A percentile compares a stretch with the other conserved stretches of the same genome.
Evolutionary conservation across 2,329 filamentous ascomycete species (phyloP).

Genomic region (Diplodia scrobiculata): DNA sequence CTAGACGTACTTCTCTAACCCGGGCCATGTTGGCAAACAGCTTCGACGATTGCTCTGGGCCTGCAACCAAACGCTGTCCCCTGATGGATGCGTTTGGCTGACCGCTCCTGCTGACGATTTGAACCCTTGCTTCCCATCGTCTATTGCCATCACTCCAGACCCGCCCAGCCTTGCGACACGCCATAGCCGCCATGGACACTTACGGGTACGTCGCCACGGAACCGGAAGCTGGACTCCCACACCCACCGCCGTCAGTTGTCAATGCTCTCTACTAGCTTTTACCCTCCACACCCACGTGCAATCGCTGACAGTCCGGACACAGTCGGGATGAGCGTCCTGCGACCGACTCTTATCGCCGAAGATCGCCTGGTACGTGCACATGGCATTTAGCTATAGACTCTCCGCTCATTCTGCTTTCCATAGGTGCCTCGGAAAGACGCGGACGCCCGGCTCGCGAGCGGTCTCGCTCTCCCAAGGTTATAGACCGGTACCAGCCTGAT

Average conservation of each 20-base stretch:
- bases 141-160: background rate
- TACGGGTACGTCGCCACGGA: conserved; percentile 40
- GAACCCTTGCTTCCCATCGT: background rate
- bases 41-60: conserved; percentile 39
- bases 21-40: conserved; percentile 49
- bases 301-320: conserved; percentile 30
- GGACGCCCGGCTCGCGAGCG: conserved; percentile 50
- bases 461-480: conserved; percentile 69
- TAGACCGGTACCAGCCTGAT: conserved; percentile 77
- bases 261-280: conserved; percentile 12
- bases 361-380: conserved; percentile 68
- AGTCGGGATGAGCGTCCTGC: conserved; percentile 57
- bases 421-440: conserved; percentile 16
- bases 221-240: conserved; percentile 15
- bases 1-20: conserved; percentile 45
- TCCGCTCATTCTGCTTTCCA: background rate
- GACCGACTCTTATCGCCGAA: conserved; percentile 54
- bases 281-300: background rate
- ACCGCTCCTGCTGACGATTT: conserved; percentile 9
- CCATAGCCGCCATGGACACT: conserved; percentile 41
- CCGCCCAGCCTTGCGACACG: background rate
- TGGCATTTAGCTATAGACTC: no score
- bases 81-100: conserved; percentile 31
- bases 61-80: conserved; percentile 35
- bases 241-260: conserved; percentile 21